Percentiles rank a stretch among this genome's conserved stretches.
Conservation (phyloP, 768 basidiomycete genomes). For the Tricholoma hemisulphureum region DNA sequence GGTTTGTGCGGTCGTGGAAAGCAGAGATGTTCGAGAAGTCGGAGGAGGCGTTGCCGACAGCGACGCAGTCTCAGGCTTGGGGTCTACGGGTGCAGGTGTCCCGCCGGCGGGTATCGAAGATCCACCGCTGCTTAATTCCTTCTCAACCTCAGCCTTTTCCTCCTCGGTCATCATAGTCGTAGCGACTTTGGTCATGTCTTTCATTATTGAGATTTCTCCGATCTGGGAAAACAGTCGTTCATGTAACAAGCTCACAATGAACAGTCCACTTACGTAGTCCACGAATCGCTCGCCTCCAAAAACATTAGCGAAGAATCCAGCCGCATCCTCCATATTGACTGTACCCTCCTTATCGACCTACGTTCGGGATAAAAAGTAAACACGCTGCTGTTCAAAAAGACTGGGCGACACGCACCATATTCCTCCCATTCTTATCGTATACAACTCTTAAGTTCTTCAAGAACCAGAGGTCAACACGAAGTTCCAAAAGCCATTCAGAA, state of each 20-base stretch:
- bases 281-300: constrained; percentile 93
- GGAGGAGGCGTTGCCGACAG: constrained; percentile 10
- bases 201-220: constrained; percentile 95
- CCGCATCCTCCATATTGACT: constrained; percentile 83
- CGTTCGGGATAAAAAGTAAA: not conserved
- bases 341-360: constrained; percentile 79
- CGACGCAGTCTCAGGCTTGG: not conserved
- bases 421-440: constrained; percentile 95
- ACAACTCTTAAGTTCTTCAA: constrained; percentile 75
- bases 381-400: not conserved
- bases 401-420: constrained; percentile 55
- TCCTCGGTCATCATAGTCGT: constrained; percentile 90
- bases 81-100: constrained; percentile 6
- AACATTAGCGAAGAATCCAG: constrained; percentile 91
- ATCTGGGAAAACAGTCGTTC: constrained; percentile 53
- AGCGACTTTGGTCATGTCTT: constrained; percentile 84
- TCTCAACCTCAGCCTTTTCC: constrained; percentile 85
- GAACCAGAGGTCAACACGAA: constrained; percentile 1
- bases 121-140: constrained; percentile 52
- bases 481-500: constrained; percentile 5
- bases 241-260: not conserved
- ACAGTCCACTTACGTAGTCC: constrained; percentile 68
- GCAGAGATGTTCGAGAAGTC: not conserved
- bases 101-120: constrained; percentile 23
- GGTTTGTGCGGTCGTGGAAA: constrained; percentile 9